Evolutionary conservation across 2,329 filamentous ascomycete genomes (phyloP).

Genomic region (Nothophaeocryptopus gaeumannii): DNA sequence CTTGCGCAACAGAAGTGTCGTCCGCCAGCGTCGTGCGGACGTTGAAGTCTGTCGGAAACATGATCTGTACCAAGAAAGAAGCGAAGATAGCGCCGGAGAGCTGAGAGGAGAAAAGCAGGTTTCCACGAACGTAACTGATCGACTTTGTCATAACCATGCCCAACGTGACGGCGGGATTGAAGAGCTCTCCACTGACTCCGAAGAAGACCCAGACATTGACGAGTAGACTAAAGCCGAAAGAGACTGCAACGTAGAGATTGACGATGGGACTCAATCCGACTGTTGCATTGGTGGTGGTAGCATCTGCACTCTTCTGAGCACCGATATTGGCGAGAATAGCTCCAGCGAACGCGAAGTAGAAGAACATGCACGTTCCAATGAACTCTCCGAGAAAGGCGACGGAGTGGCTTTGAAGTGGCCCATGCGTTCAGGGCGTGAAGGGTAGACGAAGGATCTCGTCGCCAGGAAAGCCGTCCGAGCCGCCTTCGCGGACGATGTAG

Average conservation of each 20-base stretch:
- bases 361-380: conserved; percentile 46
- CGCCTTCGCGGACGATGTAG: no score
- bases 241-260: conserved; percentile 39
- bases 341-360: conserved; percentile 46
- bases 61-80: conserved; percentile 26
- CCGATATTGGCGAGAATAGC: conserved; percentile 46
- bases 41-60: conserved; percentile 38
- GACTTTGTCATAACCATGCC: conserved; percentile 24
- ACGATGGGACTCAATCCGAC: conserved; percentile 37
- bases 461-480: no score
- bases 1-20: conserved; percentile 36
- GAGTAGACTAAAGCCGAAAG: conserved; percentile 42
- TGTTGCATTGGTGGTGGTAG: conserved; percentile 27
- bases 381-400: conserved; percentile 39
- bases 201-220: conserved; percentile 44
- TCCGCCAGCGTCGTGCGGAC: conserved; percentile 35
- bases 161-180: conserved; percentile 36
- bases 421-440: no score
- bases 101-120: conserved; percentile 35
- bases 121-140: conserved; percentile 32
- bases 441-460: no score
- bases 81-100: conserved; percentile 34
- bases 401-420: conserved; percentile 21
- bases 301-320: conserved; percentile 20
- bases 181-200: conserved; percentile 36